Evolutionary conservation across 495 filamentous ascomycete species (phyloP).

Genomic region (Daldinia loculata): DNA sequence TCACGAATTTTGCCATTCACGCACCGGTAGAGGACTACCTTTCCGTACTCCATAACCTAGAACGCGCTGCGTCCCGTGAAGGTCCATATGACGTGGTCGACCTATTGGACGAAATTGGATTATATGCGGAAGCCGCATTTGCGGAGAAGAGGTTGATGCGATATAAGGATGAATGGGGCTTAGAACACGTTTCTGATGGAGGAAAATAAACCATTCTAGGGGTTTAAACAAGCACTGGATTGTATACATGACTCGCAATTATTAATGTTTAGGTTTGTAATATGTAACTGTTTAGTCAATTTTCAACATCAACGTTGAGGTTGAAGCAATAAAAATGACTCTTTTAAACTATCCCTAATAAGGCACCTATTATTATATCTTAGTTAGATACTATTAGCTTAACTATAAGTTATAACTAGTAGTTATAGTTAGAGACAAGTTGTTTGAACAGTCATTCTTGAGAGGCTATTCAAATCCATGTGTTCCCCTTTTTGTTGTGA

Average conservation of each 20-base stretch:
- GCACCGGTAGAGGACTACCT: slow-evolving; percentile 14
- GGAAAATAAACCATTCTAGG: neutral
- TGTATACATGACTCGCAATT: too few relatives aligned
- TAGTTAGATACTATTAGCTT: too few relatives aligned
- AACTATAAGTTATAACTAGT: too few relatives aligned
- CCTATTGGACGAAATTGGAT: slow-evolving; percentile 20
- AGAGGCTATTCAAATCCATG: neutral
- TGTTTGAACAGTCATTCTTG: too few relatives aligned
- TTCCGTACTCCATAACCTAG: slow-evolving; percentile 3
- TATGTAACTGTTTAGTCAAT: too few relatives aligned
- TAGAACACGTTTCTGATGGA: neutral
- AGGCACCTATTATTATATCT: too few relatives aligned
- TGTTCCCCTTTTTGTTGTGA: neutral
- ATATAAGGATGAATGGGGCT: neutral
- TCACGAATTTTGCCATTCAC: slow-evolving; percentile 39
- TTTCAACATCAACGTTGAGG: too few relatives aligned
- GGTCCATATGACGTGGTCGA: slow-evolving; percentile 30
- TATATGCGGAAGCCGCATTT: slow-evolving; percentile 19
- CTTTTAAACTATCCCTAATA: too few relatives aligned
- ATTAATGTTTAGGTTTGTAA: too few relatives aligned
- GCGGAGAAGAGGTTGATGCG: slow-evolving; percentile 4
- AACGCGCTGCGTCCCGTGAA: neutral
- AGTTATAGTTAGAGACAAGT: too few relatives aligned
- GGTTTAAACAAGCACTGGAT: neutral
- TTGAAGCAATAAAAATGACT: too few relatives aligned